phyloP scores from a whole-genome alignment of 2,329 filamentous ascomycete species.

The Trichoderma oligosporum region DNA sequence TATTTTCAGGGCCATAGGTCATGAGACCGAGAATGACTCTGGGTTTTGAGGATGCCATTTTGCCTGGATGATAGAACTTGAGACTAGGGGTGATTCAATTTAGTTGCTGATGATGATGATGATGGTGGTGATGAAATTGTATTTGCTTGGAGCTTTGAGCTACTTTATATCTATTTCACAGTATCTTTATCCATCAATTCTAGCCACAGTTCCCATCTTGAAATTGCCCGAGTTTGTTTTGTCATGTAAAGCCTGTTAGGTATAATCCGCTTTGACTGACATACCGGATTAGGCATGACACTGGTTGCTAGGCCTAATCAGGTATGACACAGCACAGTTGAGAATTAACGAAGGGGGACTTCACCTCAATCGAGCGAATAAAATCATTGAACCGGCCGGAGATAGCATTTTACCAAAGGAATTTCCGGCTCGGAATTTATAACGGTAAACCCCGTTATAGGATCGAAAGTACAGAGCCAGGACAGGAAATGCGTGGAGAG shows the following conservation, averaged over 20 bases:
- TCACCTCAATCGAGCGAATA: background rate
- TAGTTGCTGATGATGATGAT: background rate
- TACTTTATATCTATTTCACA: background rate
- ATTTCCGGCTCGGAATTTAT: too few species aligned
- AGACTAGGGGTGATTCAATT: background rate
- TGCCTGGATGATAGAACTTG: background rate
- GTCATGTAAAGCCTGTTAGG: conserved; percentile 3
- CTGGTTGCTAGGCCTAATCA: background rate
- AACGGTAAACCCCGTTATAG: too few species aligned
- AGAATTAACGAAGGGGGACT: background rate
- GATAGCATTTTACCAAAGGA: too few species aligned
- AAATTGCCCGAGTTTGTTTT: background rate
- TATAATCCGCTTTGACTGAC: background rate
- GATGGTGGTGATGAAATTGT: background rate
- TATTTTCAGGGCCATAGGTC: conserved; percentile 7
- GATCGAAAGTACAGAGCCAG: too few species aligned
- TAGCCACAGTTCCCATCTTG: background rate
- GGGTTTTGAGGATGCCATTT: conserved; percentile 10
- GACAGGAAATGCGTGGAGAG: too few species aligned
- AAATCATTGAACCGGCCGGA: too few species aligned
- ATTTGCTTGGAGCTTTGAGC: too few species aligned
- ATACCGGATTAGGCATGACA: conserved; percentile 9
- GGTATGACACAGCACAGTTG: background rate
- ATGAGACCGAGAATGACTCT: conserved; percentile 17
- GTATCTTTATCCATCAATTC: too few species aligned